Evolutionary conservation across 768 basidiomycete species (phyloP), one percentile per base, ranked within the genome.

Genomic region (Harrya chromipes): DNA sequence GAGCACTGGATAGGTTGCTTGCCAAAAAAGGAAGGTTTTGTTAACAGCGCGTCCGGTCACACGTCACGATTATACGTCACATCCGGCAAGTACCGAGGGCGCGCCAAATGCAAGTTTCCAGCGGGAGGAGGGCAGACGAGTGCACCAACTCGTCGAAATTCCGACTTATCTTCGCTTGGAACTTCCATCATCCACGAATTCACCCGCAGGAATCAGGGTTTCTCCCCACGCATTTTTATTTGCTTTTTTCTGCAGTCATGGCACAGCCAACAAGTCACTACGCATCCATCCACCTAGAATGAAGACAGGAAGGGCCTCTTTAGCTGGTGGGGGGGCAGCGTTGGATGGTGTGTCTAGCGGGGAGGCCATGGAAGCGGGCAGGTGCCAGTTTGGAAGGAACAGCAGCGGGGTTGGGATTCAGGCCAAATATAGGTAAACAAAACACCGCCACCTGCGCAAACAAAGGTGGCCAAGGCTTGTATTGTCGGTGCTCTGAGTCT

Each of bases 81-180:
- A 13, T 5, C 23, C 57, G 63, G 67, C 37, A 60, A 52, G 21
- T 54, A 45, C 67, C 67, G 67, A 43, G 37, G 24, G 38, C 49
- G 41, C 49, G 53, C 57, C 42, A 53, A 54, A 58, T 40, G 41
- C 52, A 46, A 50, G 62, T 58, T 60, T 62, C 63, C 54, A 54
- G 56, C 46, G 38, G n/a, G 51, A 46, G 46, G 55, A 40, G 37
- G 54, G 55, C 42, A 62, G 49, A 50, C 48, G 38, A 62, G 50
- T 40, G 50, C 56, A 62, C 26, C 43, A 49, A 47, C 38, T 42
- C 43, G 46, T 45, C 49, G 45, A 68, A 69, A 67, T 55, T 40
- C n/a, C 24, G 46, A 64, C 63, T 53, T 55, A 54, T 55, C 67
- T 67, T 67, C 43, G 54, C 67, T 50, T 46, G 67, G 65, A 69